Base-by-base conservation (phyloP, 257 asterid species). In the Lantana camara region DNA sequence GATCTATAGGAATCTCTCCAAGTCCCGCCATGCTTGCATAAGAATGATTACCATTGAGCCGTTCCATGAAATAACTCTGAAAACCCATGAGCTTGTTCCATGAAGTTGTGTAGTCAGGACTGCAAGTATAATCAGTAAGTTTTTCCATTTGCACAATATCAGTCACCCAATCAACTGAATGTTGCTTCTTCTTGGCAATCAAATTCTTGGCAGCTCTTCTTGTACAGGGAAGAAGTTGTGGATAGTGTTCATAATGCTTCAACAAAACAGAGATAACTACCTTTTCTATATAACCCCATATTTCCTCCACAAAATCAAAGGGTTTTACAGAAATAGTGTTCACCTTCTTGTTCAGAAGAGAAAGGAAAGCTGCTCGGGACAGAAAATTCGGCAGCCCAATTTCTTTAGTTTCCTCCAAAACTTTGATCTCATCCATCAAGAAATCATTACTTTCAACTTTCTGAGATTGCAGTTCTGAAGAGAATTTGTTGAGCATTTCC, bases 171-270 rank as follows among this genome's bases (percentile, higher is more conserved):
- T 56, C 66, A 1, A 60, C 16, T 0, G 81, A 72, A 1, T 27
- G 53, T 9, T 79, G 46, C 64, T 67, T 60, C 69, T 52, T 75
- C n/a, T 37, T 65, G 0, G 70, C 48, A 0, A 75, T 29, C 0
- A 75, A 47, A 35, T 68, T 71, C 22, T 79, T 64, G 0, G 68
- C 76, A 0, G 81, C 78, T 23, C 84, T 51, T 20, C 76, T 63
- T 4, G 68, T 67, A 22, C 73, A 58, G 0, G 80, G 40, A 0
- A 57, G 24, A 13, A 79, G 75, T 20, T 79, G 78, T 0, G 80
- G 80, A 57, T 71, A 75, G 51, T 58, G 66, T 0, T 75, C 80
- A 22, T 55, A 49, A 29, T 71, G 80, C 7, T 9, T 52, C 59
- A 71, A 4, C 58, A 72, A 27, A 0, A 75, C 71, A 0, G 55